Evolutionary conservation across 257 asterid genomes (phyloP), one percentile per base, ranked within the genome.

Genomic region (Paraleonurus japonicus): DNA sequence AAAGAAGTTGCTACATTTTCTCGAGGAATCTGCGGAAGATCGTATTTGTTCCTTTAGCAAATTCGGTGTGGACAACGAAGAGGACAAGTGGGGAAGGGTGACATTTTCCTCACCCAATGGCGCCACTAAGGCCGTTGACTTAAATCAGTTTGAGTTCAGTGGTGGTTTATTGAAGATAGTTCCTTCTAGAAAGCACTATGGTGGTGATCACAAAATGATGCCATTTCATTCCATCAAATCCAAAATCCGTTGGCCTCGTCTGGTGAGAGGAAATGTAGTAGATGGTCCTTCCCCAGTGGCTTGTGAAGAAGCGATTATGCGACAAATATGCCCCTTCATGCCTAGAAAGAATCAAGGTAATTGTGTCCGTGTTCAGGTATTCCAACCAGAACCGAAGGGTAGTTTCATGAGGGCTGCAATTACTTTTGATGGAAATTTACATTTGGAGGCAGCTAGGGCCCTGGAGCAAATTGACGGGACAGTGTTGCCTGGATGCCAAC

Each of bases 361-460:
- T 61, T 73, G 70, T 70, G 83, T 86, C 77, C 82, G 85, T 24
- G 96, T 92, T 73, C 87, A 92, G 84, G 97, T 95, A 55, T 86
- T 79, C 75, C 76, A 68, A 19, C 96, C 98, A 2, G 84, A 83
- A 67, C 85, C 79, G 19, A 82, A 74, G 37, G 94, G 86, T 70
- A 4, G 7, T 70, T 88, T 64, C 70, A 80, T 84, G 89, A 83
- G 77, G 82, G 98, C 99, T 65, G 1, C 68, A 1, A 82, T 95
- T 55, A 85, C 78, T 67, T 95, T 95, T 75, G 96, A 95, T 77
- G 96, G 95, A 53, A 85, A 80, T 80, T 81, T 92, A 61, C 96
- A 89, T 79, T 80, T 88, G 83, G 98, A 89, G 84, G 99, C 98
- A 28, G 99, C 98, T 20, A 83, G 66, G 81, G 97, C 98, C 33